A percentile compares a stretch with the other conserved stretches of the same genome.
Evolutionary conservation across 2,329 filamentous ascomycete genomes (phyloP).

Genomic region (Penicillium concentricum): DNA sequence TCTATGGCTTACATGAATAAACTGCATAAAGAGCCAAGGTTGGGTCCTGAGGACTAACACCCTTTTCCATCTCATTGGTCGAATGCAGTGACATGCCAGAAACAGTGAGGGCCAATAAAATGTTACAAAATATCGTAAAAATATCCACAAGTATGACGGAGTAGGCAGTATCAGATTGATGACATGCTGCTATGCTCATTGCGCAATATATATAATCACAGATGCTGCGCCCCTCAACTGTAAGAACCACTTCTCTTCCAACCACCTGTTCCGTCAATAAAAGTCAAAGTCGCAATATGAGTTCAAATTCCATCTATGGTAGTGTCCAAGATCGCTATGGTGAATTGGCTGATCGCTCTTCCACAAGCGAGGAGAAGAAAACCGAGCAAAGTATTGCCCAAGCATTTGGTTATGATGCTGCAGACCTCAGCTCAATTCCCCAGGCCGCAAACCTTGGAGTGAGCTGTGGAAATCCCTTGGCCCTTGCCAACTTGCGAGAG

Average conservation of each 20-base stretch:
- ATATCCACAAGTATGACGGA: too few species aligned
- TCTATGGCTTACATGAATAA: too few species aligned
- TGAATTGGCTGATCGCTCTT: not conserved
- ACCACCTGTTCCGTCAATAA: too few species aligned
- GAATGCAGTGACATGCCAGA: not conserved
- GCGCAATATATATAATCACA: not conserved
- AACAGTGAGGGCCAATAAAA: not conserved
- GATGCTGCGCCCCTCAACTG: not conserved
- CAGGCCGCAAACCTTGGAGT: not conserved
- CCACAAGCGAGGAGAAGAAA: not conserved
- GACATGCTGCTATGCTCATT: not conserved
- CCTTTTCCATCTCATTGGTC: not conserved
- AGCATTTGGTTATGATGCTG: not conserved
- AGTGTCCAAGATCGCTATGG: conserved; percentile 2
- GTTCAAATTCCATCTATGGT: not conserved
- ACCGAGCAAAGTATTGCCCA: conserved; percentile 1
- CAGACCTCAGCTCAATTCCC: not conserved
- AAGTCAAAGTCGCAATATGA: not conserved
- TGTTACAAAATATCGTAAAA: not conserved
- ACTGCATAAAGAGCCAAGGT: too few species aligned
- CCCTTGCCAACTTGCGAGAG: not conserved
- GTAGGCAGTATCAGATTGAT: too few species aligned
- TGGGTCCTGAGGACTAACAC: too few species aligned
- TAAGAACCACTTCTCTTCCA: not conserved
- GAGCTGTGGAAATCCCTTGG: not conserved